These are phyloP conservation scores for Vanderwaltozyma tropicalis DNA, from an alignment of 805 yeast species.

Conservation along the genomic window DNA sequence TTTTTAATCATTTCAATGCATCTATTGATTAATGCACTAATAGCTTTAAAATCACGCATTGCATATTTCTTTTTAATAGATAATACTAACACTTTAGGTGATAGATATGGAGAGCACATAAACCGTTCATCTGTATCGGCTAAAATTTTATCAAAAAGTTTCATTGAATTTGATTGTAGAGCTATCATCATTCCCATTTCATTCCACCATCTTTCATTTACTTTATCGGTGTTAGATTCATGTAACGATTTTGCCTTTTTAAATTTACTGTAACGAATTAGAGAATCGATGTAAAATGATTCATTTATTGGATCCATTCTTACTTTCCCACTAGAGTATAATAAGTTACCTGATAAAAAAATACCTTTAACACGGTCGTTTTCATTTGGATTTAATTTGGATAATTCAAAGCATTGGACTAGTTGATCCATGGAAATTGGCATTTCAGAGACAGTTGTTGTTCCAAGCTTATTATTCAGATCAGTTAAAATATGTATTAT, in stretches of 20 bases:
- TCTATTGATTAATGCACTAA: slow-evolving; percentile 27
- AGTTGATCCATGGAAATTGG: slow-evolving; percentile 25
- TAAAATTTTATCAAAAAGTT: slow-evolving; percentile 30
- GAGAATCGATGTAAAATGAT: slow-evolving; percentile 37
- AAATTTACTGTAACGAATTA: slow-evolving; percentile 28
- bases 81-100: slow-evolving; percentile 29
- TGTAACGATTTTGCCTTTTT: slow-evolving; percentile 32
- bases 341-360: slow-evolving; percentile 33
- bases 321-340: slow-evolving; percentile 34
- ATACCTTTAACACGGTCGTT: slow-evolving; percentile 28
- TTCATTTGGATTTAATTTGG: slow-evolving; percentile 31
- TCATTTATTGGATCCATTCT: slow-evolving; percentile 44
- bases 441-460: slow-evolving; percentile 3
- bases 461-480: slow-evolving; percentile 7
- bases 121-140: slow-evolving; percentile 20
- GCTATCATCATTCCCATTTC: slow-evolving; percentile 38
- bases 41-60: slow-evolving; percentile 17
- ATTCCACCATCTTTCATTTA: slow-evolving; percentile 43
- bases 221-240: slow-evolving; percentile 26
- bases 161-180: slow-evolving; percentile 27
- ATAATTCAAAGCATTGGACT: slow-evolving; percentile 31
- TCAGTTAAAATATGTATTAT: slow-evolving; percentile 14
- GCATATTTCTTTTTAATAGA: slow-evolving; percentile 29
- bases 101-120: slow-evolving; percentile 24
- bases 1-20: slow-evolving; percentile 19